A percentile compares a stretch with the other conserved stretches of the same genome.
These are phyloP conservation scores for Seiridium cupressi DNA, from an alignment of 2,329 filamentous ascomycete genomes.

Conservation along the genomic window DNA sequence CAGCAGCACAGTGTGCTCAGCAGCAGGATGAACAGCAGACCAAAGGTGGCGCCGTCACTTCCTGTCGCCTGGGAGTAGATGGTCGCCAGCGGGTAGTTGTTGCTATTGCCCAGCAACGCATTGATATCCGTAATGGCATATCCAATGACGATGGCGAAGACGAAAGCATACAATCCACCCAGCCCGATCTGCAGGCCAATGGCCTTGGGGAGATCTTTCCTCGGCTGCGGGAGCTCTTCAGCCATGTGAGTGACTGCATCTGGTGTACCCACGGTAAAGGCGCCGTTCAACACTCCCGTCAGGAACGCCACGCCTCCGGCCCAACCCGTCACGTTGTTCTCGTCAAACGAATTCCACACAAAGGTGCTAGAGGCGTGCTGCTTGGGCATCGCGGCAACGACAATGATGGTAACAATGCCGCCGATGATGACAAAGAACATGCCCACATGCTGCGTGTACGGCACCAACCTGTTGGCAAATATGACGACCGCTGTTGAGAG, in stretches of 20 bases:
- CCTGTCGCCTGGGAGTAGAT: constrained; percentile 60
- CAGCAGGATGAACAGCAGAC: constrained; percentile 56
- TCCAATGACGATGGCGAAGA: constrained; percentile 47
- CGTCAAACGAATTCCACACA: constrained; percentile 49
- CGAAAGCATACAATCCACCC: constrained; percentile 46
- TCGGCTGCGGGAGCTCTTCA: constrained; percentile 54
- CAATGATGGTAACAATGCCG: constrained; percentile 51
- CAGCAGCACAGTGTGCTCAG: constrained; percentile 47
- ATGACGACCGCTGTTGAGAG: constrained; percentile 49
- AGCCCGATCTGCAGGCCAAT: constrained; percentile 48
- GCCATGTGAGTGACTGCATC: constrained; percentile 62
- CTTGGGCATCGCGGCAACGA: constrained; percentile 51
- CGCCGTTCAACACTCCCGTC: constrained; percentile 64
- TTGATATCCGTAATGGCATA: constrained; percentile 57
- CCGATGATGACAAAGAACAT: constrained; percentile 55
- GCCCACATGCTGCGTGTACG: constrained; percentile 50
- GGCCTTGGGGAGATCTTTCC: constrained; percentile 46
- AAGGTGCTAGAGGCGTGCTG: constrained; percentile 47
- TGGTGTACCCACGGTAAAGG: constrained; percentile 64
- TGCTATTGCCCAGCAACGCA: constrained; percentile 46
- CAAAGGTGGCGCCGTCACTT: constrained; percentile 49
- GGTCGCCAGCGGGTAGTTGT: constrained; percentile 59
- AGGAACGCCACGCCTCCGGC: constrained; percentile 62
- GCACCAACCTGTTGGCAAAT: constrained; percentile 54
- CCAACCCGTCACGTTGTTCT: constrained; percentile 52